phyloP scores from a whole-genome alignment of 2,329 filamentous ascomycete species.

The Ophiognomonia clavigignenti-juglandacearum region DNA sequence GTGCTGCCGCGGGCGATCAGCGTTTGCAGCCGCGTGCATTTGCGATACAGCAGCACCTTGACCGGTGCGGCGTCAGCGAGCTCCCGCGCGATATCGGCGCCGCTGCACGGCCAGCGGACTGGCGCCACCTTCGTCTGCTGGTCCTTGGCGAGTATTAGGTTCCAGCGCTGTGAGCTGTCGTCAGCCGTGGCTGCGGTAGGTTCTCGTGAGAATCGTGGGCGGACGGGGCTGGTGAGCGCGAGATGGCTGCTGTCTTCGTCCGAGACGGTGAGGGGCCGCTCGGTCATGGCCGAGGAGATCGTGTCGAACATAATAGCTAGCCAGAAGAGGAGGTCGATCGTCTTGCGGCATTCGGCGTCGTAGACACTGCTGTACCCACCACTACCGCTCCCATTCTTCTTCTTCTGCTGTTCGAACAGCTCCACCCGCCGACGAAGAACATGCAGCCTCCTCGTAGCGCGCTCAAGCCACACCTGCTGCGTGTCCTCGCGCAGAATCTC shows the following conservation, averaged over 20 bases:
- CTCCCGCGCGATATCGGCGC: constrained; percentile 43
- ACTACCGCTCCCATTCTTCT: neutral
- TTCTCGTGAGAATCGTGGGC: too few species aligned
- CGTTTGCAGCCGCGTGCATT: constrained; percentile 48
- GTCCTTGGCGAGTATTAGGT: constrained; percentile 11
- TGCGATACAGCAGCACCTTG: constrained; percentile 54
- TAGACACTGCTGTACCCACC: neutral
- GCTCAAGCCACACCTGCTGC: constrained; percentile 13
- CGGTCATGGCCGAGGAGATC: constrained; percentile 37
- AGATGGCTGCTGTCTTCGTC: constrained; percentile 31
- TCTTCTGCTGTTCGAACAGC: constrained; percentile 5
- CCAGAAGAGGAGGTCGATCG: constrained; percentile 52
- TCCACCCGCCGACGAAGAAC: constrained; percentile 9
- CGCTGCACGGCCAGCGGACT: constrained; percentile 48
- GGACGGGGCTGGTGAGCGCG: neutral
- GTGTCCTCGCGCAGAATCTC: constrained; percentile 10
- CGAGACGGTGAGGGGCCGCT: constrained; percentile 30
- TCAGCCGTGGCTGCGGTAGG: neutral
- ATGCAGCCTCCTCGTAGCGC: constrained; percentile 10
- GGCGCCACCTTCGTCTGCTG: constrained; percentile 8
- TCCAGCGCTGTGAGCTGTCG: constrained; percentile 7
- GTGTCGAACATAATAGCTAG: constrained; percentile 25
- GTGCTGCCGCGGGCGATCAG: constrained; percentile 28
- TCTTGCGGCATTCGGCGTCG: constrained; percentile 29
- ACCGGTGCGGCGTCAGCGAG: constrained; percentile 51